Conservation (phyloP, 2,329 filamentous ascomycete species). For the Fusarium torreyae region DNA sequence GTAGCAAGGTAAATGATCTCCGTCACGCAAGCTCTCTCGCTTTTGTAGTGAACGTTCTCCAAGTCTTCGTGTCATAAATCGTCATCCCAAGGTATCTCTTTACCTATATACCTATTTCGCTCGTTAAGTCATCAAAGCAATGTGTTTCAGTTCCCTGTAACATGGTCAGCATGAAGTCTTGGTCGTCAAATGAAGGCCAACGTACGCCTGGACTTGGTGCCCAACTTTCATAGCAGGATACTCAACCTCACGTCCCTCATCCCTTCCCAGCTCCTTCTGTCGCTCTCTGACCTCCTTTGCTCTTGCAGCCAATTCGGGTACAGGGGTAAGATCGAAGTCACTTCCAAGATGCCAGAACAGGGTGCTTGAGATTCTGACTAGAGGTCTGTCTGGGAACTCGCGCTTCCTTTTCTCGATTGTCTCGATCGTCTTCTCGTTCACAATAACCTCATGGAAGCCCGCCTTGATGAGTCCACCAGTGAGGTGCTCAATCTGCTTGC, state of each 20-base stretch:
- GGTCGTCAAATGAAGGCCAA: slow-evolving; percentile 20
- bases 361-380: slow-evolving; percentile 72
- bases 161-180: slow-evolving; percentile 16
- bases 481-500: slow-evolving; percentile 74
- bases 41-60: background rate
- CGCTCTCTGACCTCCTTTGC: slow-evolving; percentile 62
- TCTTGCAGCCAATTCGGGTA: slow-evolving; percentile 63
- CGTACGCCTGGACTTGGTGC: slow-evolving; percentile 70
- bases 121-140: slow-evolving; percentile 65
- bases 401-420: slow-evolving; percentile 61
- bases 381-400: slow-evolving; percentile 64
- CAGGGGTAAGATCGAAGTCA: slow-evolving; percentile 68
- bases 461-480: slow-evolving; percentile 74
- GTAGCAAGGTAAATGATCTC: background rate
- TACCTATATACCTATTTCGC: background rate
- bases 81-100: background rate
- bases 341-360: slow-evolving; percentile 74
- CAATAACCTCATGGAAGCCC: slow-evolving; percentile 74
- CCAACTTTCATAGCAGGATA: slow-evolving; percentile 72
- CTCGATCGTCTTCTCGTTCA: slow-evolving; percentile 67
- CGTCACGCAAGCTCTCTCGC: background rate
- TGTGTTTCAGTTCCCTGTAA: slow-evolving; percentile 67
- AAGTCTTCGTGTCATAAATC: slow-evolving; percentile 14
- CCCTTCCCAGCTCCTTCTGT: slow-evolving; percentile 64
- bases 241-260: slow-evolving; percentile 66